Evolutionary conservation across 164 flowering plant genomes (phyloP).

Genomic region (Magnolia officinalis): DNA sequence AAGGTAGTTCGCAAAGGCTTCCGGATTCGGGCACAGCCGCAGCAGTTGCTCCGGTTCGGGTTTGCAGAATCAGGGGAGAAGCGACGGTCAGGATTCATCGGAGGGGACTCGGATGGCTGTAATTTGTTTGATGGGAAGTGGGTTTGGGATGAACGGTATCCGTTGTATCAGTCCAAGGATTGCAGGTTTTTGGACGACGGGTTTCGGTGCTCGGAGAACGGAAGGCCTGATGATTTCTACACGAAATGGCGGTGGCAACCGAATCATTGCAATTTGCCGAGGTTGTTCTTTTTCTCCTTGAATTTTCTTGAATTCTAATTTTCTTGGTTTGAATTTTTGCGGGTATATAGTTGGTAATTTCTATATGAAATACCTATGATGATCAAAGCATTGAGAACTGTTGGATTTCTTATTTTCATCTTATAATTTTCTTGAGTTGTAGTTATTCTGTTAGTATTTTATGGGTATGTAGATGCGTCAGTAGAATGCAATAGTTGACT

Average conservation of each 20-base stretch:
- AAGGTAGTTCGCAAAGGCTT: conserved; percentile 40
- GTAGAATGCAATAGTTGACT: no score
- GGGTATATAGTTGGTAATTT: no score
- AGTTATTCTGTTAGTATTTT: no score
- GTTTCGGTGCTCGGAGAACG: conserved; percentile 74
- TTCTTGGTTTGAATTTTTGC: conserved; percentile 1
- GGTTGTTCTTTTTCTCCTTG: conserved; percentile 32
- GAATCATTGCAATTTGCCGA: conserved; percentile 79
- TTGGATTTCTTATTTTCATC: no score
- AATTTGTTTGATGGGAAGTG: conserved; percentile 75
- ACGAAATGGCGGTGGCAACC: conserved; percentile 99
- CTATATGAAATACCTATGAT: no score
- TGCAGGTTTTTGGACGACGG: conserved; percentile 69
- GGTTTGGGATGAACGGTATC: conserved; percentile 80
- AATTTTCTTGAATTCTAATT: not conserved
- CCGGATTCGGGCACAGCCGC: conserved; percentile 24
- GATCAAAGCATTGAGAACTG: no score
- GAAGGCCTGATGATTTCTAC: conserved; percentile 71
- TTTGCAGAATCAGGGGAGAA: conserved; percentile 12
- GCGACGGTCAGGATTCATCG: conserved; percentile 31
- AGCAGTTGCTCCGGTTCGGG: conserved; percentile 39
- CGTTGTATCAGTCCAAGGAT: conserved; percentile 62
- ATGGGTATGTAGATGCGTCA: no score
- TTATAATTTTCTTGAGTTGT: no score
- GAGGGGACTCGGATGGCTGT: conserved; percentile 34